Base-by-base conservation (phyloP, 495 filamentous ascomycete species). In the Melanomma pulvis-pyrius region DNA sequence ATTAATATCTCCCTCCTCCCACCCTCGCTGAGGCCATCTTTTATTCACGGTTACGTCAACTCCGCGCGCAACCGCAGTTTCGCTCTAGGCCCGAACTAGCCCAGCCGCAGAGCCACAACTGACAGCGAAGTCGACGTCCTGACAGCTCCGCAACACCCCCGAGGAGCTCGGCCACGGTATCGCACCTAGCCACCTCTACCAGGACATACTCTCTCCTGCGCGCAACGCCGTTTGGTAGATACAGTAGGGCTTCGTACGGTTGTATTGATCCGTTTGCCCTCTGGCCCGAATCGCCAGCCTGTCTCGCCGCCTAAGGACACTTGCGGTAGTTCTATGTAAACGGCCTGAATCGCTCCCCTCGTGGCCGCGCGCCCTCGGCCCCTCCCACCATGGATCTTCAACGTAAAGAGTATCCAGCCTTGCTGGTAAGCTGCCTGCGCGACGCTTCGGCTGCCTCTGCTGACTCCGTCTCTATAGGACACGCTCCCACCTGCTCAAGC, bases 371-470 rank as follows among this genome's bases (percentile, higher is more conserved):
- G 50, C 61, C 55, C 48, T 46, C 30, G 57, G 36, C 32, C 24
- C 19, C 49, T 50, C 49, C 32, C 57, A 76, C 65, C 66, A 87
- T 91, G 85, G 93, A 93, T 71, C 85, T 96, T 71, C 90, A 91
- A 73, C 85, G 93, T 76, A 85, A 91, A 76, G 94, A 98, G 79
- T 98, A 98, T 80, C 93, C 94, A 74, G 90, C 90, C 28, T 86
- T 98, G 84, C 87, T 98, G 90, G 94, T 98, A 84, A 77, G 91
- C 73, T 34, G 30, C 54, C 63, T 56, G 24, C 17, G 34, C 47
- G 15, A 6, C 21, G 1, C 25, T 8, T 39, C 48, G 25, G 48
- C 25, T 28, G 64, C 69, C 52, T 64, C 61, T 69, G 73, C 66
- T 78, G 51, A 69, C 63, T 48, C 25, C 59, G 29, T 63, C 61